A percentile compares a stretch with the other conserved stretches of the same genome.
Conservation (phyloP, 371 early-diverging fungal species). For the Choanephora cucurbitarum region DNA sequence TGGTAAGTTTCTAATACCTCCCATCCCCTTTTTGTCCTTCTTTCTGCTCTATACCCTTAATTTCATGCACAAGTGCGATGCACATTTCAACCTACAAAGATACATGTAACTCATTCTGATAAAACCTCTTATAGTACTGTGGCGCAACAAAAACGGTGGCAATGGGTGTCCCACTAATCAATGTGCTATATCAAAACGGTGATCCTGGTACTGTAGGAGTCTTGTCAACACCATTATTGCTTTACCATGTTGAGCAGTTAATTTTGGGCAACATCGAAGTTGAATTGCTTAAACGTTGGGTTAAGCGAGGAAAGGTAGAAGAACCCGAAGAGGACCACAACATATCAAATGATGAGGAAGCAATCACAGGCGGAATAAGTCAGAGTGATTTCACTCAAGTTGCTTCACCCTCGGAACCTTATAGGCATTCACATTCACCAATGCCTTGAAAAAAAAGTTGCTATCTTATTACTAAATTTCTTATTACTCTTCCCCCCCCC, state of each 20-base stretch:
- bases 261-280: slow-evolving; percentile 48
- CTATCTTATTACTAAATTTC: neutral
- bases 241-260: slow-evolving; percentile 77
- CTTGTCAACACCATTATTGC: slow-evolving; percentile 64
- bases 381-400: slow-evolving; percentile 22
- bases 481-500: neutral
- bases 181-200: slow-evolving; percentile 62
- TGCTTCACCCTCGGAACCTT: slow-evolving; percentile 15
- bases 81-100: too few relatives aligned
- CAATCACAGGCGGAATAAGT: slow-evolving; percentile 1
- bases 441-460: slow-evolving; percentile 20
- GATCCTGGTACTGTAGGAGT: slow-evolving; percentile 62
- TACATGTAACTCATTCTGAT: neutral
- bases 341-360: slow-evolving; percentile 19
- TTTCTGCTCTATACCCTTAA: too few relatives aligned
- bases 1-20: slow-evolving; percentile 30
- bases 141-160: slow-evolving; percentile 80
- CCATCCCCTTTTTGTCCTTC: too few relatives aligned
- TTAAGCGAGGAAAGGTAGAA: slow-evolving; percentile 11
- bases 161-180: slow-evolving; percentile 78
- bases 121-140: slow-evolving; percentile 48
- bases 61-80: too few relatives aligned
- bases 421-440: slow-evolving; percentile 21
- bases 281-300: slow-evolving; percentile 30
- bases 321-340: neutral